phyloP scores from a whole-genome alignment of 805 yeast species.

The Yarrowia sp. region DNA sequence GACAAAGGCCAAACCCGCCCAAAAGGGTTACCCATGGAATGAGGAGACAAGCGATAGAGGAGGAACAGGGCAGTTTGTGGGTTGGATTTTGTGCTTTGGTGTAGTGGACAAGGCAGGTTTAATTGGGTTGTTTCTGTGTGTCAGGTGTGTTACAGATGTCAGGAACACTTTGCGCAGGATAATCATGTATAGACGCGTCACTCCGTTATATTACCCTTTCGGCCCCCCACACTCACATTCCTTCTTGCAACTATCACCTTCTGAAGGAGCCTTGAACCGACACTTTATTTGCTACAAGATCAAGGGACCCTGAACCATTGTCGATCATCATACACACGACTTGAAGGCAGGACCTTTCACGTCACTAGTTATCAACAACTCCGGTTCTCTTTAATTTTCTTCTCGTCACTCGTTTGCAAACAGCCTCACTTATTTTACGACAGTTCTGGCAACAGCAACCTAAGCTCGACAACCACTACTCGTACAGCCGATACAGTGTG shows the following conservation, averaged over 20 bases:
- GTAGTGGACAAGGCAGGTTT: not conserved
- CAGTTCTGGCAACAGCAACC: too few species aligned
- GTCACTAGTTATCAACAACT: too few species aligned
- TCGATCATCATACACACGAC: not conserved
- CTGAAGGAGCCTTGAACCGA: not conserved
- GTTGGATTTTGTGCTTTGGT: not conserved
- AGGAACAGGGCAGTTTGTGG: not conserved
- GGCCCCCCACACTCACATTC: not conserved
- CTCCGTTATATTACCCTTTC: not conserved
- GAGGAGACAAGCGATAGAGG: not conserved
- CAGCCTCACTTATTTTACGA: too few species aligned
- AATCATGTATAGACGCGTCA: not conserved
- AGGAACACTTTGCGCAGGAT: too few species aligned
- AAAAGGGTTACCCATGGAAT: constrained; percentile 13
- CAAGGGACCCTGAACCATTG: not conserved
- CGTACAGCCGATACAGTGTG: too few species aligned
- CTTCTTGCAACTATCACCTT: not conserved
- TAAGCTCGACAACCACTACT: too few species aligned
- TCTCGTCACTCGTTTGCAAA: not conserved
- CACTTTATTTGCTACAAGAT: not conserved
- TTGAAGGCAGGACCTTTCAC: not conserved
- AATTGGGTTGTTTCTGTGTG: not conserved
- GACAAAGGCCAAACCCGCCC: not conserved
- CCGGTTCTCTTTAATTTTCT: not conserved
- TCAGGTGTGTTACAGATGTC: not conserved